phyloP scores from a whole-genome alignment of 73 alveolate species.

The Paramecium biaurelia region DNA sequence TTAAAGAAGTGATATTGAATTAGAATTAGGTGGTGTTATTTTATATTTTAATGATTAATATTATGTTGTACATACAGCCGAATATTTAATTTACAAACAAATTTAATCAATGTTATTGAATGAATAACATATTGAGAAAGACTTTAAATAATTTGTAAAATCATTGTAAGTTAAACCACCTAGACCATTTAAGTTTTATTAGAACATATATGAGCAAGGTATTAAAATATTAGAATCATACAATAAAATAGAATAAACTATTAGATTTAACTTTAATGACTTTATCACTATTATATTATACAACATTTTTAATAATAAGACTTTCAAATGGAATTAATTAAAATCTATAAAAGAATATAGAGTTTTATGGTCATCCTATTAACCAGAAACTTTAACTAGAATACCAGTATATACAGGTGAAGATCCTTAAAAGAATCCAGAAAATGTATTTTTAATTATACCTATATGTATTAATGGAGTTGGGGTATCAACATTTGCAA shows the following conservation, averaged over 20 bases:
- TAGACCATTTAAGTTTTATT: slow-evolving; percentile 21
- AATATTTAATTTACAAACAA: background rate
- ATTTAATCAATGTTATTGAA: background rate
- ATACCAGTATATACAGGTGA: slow-evolving; percentile 20
- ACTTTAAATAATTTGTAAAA: background rate
- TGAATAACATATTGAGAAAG: background rate
- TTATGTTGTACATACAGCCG: background rate
- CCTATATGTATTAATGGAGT: background rate
- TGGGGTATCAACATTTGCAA: slow-evolving; percentile 1
- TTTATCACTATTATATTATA: background rate
- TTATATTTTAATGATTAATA: background rate
- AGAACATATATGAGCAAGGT: background rate
- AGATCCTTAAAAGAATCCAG: background rate
- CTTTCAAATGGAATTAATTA: background rate
- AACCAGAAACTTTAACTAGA: background rate
- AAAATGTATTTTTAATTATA: background rate
- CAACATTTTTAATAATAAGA: background rate
- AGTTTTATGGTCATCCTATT: background rate
- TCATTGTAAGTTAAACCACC: background rate
- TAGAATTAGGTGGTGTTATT: slow-evolving; percentile 14
- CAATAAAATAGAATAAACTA: background rate
- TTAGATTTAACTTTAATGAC: background rate
- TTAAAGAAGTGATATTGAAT: slow-evolving; percentile 16
- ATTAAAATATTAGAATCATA: background rate
- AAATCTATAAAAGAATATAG: background rate